Percentiles rank a stretch among this genome's conserved stretches.
Conservation (phyloP, 2,329 filamentous ascomycete species). For the Diaporthe vaccinii region DNA sequence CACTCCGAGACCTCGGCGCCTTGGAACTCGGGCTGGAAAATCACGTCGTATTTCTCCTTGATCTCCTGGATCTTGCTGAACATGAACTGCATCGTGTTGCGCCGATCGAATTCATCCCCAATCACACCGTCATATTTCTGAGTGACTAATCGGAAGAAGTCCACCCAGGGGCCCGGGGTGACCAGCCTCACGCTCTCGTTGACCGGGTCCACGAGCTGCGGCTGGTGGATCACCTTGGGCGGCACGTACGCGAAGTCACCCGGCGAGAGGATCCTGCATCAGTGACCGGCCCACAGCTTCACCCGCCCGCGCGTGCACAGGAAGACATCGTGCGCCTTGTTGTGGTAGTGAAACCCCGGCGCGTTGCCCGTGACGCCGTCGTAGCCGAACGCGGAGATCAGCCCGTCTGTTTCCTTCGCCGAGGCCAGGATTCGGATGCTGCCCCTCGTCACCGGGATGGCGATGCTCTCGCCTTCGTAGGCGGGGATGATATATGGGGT, state of each 20-base stretch:
- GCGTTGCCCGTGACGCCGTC: background rate
- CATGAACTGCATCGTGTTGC: background rate
- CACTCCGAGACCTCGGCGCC: background rate
- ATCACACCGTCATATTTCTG: background rate
- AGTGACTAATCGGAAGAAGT: background rate
- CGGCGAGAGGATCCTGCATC: background rate
- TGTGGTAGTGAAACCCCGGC: background rate
- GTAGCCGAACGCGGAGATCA: background rate
- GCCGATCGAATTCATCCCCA: background rate
- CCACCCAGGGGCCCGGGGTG: background rate
- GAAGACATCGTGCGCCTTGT: conserved; percentile 5
- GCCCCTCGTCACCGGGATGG: background rate
- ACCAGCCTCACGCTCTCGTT: background rate
- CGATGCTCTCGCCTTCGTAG: conserved; percentile 2
- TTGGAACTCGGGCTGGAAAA: background rate
- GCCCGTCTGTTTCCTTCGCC: background rate
- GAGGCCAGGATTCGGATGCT: background rate
- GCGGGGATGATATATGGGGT: background rate
- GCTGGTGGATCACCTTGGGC: conserved; percentile 5
- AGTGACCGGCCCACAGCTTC: background rate
- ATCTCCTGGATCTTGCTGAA: conserved; percentile 2
- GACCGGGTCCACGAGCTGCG: background rate
- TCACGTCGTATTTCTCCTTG: background rate
- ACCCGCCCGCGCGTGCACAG: background rate
- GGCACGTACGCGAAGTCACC: conserved; percentile 8